These are phyloP conservation scores for Graphilbum ipis-grandicollis DNA, from an alignment of 2,329 filamentous ascomycete genomes.

Conservation along the genomic window DNA sequence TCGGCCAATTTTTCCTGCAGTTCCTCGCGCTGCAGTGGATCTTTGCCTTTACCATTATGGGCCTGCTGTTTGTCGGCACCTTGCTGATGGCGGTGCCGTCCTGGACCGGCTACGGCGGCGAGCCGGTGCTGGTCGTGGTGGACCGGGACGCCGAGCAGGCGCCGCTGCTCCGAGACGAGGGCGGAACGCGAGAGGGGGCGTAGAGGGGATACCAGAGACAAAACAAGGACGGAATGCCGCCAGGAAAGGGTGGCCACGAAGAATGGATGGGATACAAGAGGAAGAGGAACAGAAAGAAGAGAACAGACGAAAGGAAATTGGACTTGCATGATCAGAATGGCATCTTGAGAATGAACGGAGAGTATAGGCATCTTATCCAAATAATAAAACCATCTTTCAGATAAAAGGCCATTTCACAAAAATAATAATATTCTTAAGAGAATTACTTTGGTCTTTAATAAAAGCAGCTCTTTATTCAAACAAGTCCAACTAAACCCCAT, in stretches of 20 bases:
- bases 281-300: no score
- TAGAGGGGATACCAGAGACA: neutral
- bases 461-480: no score
- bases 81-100: constrained; percentile 46
- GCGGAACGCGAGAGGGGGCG: neutral
- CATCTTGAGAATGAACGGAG: no score
- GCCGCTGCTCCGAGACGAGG: constrained; percentile 35
- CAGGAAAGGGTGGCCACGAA: neutral
- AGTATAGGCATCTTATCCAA: no score
- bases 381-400: no score
- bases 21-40: constrained; percentile 78
- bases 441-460: no score
- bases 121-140: constrained; percentile 9
- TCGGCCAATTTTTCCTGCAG: constrained; percentile 58
- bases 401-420: no score
- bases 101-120: constrained; percentile 41
- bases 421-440: no score
- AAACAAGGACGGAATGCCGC: neutral
- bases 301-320: no score
- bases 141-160: constrained; percentile 37
- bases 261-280: no score
- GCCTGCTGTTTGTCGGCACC: constrained; percentile 52
- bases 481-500: no score
- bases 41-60: constrained; percentile 75
- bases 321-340: no score